phyloP scores from a whole-genome alignment of 805 yeast genomes.

The Ogataea trehaloabstinens region DNA sequence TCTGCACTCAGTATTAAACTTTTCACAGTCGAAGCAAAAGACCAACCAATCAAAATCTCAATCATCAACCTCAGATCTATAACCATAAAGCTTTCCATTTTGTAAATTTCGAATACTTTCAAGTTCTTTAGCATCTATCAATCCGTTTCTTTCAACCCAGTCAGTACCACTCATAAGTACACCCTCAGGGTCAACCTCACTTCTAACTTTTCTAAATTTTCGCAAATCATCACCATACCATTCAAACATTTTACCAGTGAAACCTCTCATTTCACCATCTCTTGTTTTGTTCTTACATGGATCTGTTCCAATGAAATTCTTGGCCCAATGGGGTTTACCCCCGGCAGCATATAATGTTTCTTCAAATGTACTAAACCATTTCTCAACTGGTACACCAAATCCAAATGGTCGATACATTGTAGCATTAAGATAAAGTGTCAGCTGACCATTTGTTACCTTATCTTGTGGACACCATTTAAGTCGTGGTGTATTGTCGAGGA shows the following conservation, averaged over 20 bases:
- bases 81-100: constrained; percentile 1
- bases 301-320: constrained; percentile 73
- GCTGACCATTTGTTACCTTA: constrained; percentile 63
- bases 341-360: constrained; percentile 69
- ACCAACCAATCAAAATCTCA: neutral
- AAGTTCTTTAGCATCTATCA: constrained; percentile 36
- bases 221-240: constrained; percentile 79
- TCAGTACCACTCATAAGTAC: constrained; percentile 72
- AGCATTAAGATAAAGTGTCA: constrained; percentile 86
- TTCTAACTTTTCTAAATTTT: constrained; percentile 61
- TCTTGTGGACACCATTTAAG: constrained; percentile 55
- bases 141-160: constrained; percentile 84
- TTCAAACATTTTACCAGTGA: constrained; percentile 60
- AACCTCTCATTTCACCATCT: constrained; percentile 78
- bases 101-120: constrained; percentile 16
- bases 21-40: neutral
- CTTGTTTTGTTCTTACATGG: constrained; percentile 41
- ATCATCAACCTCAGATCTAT: constrained; percentile 6
- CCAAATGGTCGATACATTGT: constrained; percentile 96
- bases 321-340: constrained; percentile 99
- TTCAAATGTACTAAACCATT: constrained; percentile 87
- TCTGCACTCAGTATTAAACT: constrained; percentile 1
- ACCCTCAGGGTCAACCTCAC: constrained; percentile 73
- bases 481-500: constrained; percentile 75
- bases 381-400: constrained; percentile 64